These are phyloP conservation scores for Macrolepiota fuliginosa DNA, from an alignment of 768 basidiomycete species.

Conservation along the genomic window DNA sequence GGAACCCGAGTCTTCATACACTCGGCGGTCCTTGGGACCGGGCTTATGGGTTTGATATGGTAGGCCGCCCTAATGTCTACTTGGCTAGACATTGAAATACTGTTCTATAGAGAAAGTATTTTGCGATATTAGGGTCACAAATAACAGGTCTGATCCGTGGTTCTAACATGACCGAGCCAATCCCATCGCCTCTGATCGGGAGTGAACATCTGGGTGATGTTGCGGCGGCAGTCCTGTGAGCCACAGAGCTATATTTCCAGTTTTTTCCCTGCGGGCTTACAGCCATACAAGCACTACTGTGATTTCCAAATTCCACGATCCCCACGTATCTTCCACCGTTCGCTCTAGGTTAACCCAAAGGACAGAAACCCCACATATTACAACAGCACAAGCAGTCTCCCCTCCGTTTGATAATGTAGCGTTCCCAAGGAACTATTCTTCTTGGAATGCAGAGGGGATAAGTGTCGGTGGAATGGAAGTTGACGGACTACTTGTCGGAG, in stretches of 20 bases:
- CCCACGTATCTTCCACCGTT: slow-evolving; percentile 20
- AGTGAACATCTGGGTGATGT: slow-evolving; percentile 25
- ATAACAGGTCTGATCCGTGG: slow-evolving; percentile 27
- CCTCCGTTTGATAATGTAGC: slow-evolving; percentile 24
- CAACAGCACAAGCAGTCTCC: slow-evolving; percentile 24
- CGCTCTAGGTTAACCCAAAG: slow-evolving; percentile 15
- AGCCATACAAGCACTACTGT: slow-evolving; percentile 20
- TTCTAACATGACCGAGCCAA: slow-evolving; percentile 22
- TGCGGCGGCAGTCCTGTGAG: slow-evolving; percentile 24
- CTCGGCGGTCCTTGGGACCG: slow-evolving; percentile 29
- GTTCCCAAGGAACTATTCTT: slow-evolving; percentile 26
- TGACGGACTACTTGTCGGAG: slow-evolving; percentile 24
- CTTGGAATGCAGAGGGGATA: slow-evolving; percentile 24
- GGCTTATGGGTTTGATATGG: slow-evolving; percentile 29
- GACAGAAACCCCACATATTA: slow-evolving; percentile 13
- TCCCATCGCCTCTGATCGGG: slow-evolving; percentile 24
- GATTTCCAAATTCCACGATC: slow-evolving; percentile 27
- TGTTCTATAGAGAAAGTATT: slow-evolving; percentile 20
- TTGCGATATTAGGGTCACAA: slow-evolving; percentile 26
- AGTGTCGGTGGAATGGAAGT: slow-evolving; percentile 27
- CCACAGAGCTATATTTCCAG: not conserved
- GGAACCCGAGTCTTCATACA: slow-evolving; percentile 26
- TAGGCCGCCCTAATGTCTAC: not conserved
- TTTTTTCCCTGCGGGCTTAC: not conserved
- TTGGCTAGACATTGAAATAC: not conserved